Conservation (phyloP, 495 filamentous ascomycete species). For the Neurospora africana region DNA sequence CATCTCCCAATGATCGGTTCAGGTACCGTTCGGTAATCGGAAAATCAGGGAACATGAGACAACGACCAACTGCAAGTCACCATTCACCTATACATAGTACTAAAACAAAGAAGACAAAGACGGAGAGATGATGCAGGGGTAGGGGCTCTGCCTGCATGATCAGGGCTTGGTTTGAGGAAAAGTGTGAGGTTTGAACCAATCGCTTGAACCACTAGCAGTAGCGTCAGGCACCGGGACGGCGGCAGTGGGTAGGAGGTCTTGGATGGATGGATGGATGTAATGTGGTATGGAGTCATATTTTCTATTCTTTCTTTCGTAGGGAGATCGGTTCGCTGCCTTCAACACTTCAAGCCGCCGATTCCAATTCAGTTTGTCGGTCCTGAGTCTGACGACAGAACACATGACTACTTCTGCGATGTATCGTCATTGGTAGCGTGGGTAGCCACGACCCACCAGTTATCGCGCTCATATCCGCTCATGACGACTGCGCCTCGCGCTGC, state of each 20-base stretch:
- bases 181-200: not conserved
- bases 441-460: slow-evolving; percentile 86
- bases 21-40: too few species aligned
- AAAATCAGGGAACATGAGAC: not conserved
- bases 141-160: not conserved
- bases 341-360: not conserved
- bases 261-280: not conserved
- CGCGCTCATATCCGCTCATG: slow-evolving; percentile 84
- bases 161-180: not conserved
- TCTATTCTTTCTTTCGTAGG: not conserved
- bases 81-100: not conserved
- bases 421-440: slow-evolving; percentile 13
- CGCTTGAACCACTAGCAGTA: not conserved
- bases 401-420: slow-evolving; percentile 4
- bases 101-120: not conserved
- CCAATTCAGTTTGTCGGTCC: not conserved
- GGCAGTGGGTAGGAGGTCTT: not conserved
- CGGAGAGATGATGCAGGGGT: not conserved
- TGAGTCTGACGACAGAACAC: not conserved
- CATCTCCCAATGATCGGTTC: too few species aligned
- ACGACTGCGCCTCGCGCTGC: slow-evolving; percentile 66
- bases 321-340: not conserved
- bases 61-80: not conserved
- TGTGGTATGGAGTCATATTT: not conserved
- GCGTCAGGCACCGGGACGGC: not conserved